phyloP scores from a whole-genome alignment of 2,329 filamentous ascomycete species.

The Nigrograna mackinnonii region DNA sequence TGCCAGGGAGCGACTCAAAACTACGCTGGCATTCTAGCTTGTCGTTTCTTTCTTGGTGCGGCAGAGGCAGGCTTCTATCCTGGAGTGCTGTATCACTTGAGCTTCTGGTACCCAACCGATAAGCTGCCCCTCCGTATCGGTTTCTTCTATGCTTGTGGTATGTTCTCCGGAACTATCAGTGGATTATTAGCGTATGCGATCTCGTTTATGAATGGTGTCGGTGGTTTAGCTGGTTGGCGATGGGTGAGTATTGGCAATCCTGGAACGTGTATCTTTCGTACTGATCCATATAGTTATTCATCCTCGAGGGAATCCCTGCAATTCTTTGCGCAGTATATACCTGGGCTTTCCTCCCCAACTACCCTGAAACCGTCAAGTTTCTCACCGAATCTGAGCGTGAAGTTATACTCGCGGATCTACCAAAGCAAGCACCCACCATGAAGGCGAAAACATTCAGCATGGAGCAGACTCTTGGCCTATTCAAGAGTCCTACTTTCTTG shows the following conservation, averaged over 20 bases:
- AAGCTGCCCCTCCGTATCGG: constrained; percentile 59
- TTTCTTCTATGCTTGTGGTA: constrained; percentile 60
- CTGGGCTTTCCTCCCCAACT: constrained; percentile 23
- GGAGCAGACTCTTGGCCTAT: constrained; percentile 16
- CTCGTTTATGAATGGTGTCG: constrained; percentile 60
- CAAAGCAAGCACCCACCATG: constrained; percentile 24
- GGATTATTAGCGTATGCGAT: constrained; percentile 61
- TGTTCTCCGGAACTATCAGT: constrained; percentile 61
- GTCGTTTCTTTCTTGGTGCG: constrained; percentile 44
- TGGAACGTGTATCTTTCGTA: too few species aligned
- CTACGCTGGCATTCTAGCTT: constrained; percentile 46
- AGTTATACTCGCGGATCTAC: constrained; percentile 18
- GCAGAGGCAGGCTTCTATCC: constrained; percentile 33
- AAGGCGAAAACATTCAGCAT: constrained; percentile 23
- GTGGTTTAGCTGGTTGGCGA: constrained; percentile 39
- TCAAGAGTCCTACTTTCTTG: constrained; percentile 19
- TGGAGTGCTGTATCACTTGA: constrained; percentile 54
- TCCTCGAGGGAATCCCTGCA: constrained; percentile 23
- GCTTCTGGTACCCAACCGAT: constrained; percentile 62
- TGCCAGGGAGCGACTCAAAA: constrained; percentile 50
- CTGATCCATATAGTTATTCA: constrained; percentile 18
- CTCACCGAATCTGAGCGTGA: constrained; percentile 18
- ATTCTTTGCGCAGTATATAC: constrained; percentile 17
- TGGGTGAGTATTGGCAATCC: too few species aligned
- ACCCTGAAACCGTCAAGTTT: constrained; percentile 19